These are phyloP conservation scores for Fonsecaea multimorphosa DNA, from an alignment of 2,329 filamentous ascomycete genomes.

Conservation along the genomic window DNA sequence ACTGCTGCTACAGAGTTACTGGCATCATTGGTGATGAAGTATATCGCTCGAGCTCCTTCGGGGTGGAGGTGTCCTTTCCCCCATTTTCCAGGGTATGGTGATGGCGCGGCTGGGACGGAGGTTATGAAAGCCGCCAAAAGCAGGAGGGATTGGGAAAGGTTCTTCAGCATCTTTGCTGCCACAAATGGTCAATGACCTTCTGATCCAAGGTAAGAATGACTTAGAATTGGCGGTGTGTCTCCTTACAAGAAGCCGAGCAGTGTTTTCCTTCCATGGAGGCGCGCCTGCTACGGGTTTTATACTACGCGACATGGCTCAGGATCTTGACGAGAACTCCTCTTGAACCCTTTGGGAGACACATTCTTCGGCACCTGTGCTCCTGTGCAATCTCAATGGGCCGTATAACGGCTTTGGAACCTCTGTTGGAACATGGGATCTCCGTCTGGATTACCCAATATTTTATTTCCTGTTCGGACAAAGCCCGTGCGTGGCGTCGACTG, in stretches of 20 bases:
- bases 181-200: neutral
- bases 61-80: neutral
- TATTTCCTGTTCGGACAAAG: slow-evolving; percentile 11
- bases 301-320: neutral
- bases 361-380: neutral
- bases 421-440: too few species aligned
- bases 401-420: neutral
- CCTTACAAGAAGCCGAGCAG: neutral
- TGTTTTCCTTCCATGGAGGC: neutral
- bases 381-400: neutral
- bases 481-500: slow-evolving; percentile 16
- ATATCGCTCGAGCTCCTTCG: slow-evolving; percentile 53
- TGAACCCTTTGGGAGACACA: neutral
- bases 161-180: neutral
- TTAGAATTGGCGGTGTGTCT: neutral
- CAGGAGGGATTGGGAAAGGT: neutral
- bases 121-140: neutral
- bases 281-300: neutral
- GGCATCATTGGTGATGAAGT: slow-evolving; percentile 62
- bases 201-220: neutral
- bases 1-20: slow-evolving; percentile 60
- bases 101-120: neutral
- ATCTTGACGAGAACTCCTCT: slow-evolving; percentile 34
- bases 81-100: neutral
- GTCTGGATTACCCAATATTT: slow-evolving; percentile 19